Evolutionary conservation across 2,329 filamentous ascomycete species (phyloP).

Genomic region (Pseudogymnoascus pannorum): DNA sequence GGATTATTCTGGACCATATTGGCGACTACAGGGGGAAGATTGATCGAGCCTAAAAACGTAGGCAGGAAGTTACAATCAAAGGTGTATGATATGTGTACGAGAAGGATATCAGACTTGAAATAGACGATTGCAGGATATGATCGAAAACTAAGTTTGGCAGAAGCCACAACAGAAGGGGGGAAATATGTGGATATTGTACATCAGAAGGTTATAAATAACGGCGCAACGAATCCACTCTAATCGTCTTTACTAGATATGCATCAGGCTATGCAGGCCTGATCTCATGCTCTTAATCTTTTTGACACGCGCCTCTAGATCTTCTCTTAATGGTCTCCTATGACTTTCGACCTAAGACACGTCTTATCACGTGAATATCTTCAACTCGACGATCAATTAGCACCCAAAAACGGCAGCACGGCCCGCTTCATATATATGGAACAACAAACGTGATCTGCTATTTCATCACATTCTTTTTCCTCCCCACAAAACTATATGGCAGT

Average conservation of each 20-base stretch:
- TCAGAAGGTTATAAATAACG: conserved; percentile 4
- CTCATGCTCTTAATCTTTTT: neutral
- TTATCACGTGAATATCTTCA: neutral
- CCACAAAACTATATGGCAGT: neutral
- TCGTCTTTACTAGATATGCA: neutral
- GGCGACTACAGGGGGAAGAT: conserved; percentile 57
- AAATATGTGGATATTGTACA: neutral
- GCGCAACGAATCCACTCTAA: conserved; percentile 8
- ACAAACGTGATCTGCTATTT: neutral
- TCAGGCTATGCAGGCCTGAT: neutral
- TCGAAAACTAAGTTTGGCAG: neutral
- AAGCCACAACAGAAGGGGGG: neutral
- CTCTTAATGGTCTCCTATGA: neutral
- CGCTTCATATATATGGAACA: neutral
- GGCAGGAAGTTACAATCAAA: neutral
- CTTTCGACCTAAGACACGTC: neutral
- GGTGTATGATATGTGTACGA: conserved; percentile 2
- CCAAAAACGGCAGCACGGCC: neutral
- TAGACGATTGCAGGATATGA: neutral
- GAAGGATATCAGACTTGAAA: conserved; percentile 2
- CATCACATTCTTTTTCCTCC: neutral
- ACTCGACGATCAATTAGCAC: neutral
- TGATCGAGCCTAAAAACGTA: conserved; percentile 2
- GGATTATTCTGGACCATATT: conserved; percentile 80
- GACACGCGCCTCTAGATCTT: neutral